Evolutionary conservation across 768 basidiomycete genomes (phyloP).

Genomic region (Boletus rubroflammeus): DNA sequence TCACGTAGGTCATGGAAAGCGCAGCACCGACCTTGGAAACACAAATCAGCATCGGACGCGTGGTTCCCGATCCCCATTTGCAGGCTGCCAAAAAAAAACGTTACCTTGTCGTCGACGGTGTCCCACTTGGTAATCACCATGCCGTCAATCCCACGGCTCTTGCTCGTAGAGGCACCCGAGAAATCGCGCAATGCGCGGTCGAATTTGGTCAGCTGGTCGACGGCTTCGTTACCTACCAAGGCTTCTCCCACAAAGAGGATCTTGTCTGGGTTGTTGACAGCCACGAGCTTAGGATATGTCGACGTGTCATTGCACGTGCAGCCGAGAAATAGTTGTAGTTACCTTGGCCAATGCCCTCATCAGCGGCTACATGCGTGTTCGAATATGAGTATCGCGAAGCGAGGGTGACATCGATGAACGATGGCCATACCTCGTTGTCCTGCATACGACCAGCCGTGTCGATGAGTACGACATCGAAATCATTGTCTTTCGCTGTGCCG

Average conservation of each 20-base stretch:
- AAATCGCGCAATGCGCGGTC: slow-evolving; percentile 93
- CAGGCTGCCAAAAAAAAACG: slow-evolving; percentile 14
- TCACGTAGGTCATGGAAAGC: slow-evolving; percentile 98
- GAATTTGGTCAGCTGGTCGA: slow-evolving; percentile 96
- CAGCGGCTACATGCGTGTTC: slow-evolving; percentile 55
- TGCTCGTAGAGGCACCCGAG: slow-evolving; percentile 62
- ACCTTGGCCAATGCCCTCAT: slow-evolving; percentile 99
- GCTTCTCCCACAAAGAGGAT: slow-evolving; percentile 98
- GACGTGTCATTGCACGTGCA: neutral
- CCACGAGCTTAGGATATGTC: slow-evolving; percentile 65
- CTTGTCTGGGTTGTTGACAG: slow-evolving; percentile 94
- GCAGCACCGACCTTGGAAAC: slow-evolving; percentile 85
- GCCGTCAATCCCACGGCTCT: slow-evolving; percentile 92
- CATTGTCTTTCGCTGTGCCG: slow-evolving; percentile 71
- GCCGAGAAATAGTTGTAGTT: slow-evolving; percentile 4
- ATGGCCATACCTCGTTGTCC: slow-evolving; percentile 80
- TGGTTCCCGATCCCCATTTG: neutral
- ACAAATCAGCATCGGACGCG: neutral
- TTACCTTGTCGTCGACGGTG: slow-evolving; percentile 93
- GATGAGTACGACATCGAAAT: slow-evolving; percentile 95
- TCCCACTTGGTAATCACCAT: slow-evolving; percentile 99
- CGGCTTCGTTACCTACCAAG: slow-evolving; percentile 96
- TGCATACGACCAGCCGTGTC: slow-evolving; percentile 99
- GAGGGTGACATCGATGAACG: neutral
- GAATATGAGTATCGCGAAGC: neutral